Evolutionary conservation across 2,329 filamentous ascomycete genomes (phyloP).

Genomic region (Aureobasidium sp.): DNA sequence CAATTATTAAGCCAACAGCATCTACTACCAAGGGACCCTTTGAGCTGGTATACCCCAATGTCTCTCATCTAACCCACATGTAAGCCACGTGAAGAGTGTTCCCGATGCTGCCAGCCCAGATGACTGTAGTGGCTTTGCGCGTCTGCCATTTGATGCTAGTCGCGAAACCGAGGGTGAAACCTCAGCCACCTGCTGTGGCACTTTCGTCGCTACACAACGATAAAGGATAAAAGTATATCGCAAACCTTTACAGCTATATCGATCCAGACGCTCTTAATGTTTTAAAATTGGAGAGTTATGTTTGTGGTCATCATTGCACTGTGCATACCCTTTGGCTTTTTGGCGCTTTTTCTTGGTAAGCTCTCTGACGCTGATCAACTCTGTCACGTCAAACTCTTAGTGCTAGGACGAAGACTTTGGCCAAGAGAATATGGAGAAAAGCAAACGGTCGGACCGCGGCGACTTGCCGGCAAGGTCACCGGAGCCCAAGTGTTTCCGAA

Average conservation of each 20-base stretch:
- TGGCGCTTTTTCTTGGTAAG: not conserved
- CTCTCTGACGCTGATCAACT: conserved; percentile 2
- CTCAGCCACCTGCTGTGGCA: conserved; percentile 7
- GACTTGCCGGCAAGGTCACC: not conserved
- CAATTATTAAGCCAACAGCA: conserved; percentile 2
- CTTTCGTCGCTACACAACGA: not conserved
- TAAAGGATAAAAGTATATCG: not conserved
- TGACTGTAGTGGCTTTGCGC: not conserved
- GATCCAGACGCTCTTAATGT: not conserved
- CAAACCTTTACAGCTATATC: not conserved
- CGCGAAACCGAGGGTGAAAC: not conserved
- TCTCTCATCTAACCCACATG: conserved; percentile 7
- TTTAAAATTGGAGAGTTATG: not conserved
- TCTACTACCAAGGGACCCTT: not conserved
- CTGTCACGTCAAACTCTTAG: not conserved
- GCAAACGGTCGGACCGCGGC: conserved; percentile 5
- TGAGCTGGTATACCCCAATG: conserved; percentile 2
- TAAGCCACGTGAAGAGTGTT: not conserved
- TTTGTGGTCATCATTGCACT: not conserved
- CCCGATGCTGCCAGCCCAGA: not conserved
- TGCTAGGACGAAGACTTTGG: not conserved
- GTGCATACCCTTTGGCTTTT: not conserved
- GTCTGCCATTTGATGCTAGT: not conserved
- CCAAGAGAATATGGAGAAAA: not conserved
- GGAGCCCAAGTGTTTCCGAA: not conserved